phyloP scores from a whole-genome alignment of 1,139 yeast genomes.

The Saccharomyces hybrid region DNA sequence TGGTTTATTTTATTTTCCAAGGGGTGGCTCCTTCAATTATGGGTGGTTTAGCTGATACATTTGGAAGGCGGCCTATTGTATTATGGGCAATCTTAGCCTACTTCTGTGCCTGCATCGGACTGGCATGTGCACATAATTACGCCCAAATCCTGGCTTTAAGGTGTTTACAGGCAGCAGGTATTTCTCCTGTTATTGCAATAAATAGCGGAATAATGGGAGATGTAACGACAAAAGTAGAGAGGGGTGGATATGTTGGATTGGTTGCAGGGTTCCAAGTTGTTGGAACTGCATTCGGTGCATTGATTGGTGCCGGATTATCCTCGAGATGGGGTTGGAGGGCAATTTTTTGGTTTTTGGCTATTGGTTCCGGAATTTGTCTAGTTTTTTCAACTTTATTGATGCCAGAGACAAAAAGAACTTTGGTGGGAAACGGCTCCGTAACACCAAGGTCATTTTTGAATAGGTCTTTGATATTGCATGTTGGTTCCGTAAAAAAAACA shows the following conservation, averaged over 20 bases:
- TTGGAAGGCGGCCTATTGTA: conserved; percentile 63
- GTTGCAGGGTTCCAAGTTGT: conserved; percentile 55
- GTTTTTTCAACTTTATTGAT: conserved; percentile 36
- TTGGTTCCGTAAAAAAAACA: conserved; percentile 19
- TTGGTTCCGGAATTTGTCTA: conserved; percentile 44
- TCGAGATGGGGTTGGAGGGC: conserved; percentile 63
- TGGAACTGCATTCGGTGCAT: conserved; percentile 72
- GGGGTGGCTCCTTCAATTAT: conserved; percentile 60
- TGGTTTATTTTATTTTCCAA: conserved; percentile 52
- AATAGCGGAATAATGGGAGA: conserved; percentile 64
- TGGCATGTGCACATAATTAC: conserved; percentile 43
- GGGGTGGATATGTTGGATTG: conserved; percentile 60
- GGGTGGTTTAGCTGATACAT: conserved; percentile 56
- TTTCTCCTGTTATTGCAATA: conserved; percentile 62
- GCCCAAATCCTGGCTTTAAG: conserved; percentile 47
- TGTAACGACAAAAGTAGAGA: conserved; percentile 48
- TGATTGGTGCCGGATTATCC: conserved; percentile 61
- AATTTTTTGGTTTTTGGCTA: conserved; percentile 65
- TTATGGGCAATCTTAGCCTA: conserved; percentile 45
- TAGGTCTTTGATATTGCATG: conserved; percentile 37
- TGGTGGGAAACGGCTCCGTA: conserved; percentile 56
- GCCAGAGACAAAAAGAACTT: conserved; percentile 65
- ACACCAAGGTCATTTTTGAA: conserved; percentile 37
- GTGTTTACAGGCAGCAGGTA: conserved; percentile 61
- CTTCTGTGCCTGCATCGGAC: conserved; percentile 50